Evolutionary conservation across 208 protist genomes (phyloP).

Genomic region (Herpetomonas samuelpessoai): DNA sequence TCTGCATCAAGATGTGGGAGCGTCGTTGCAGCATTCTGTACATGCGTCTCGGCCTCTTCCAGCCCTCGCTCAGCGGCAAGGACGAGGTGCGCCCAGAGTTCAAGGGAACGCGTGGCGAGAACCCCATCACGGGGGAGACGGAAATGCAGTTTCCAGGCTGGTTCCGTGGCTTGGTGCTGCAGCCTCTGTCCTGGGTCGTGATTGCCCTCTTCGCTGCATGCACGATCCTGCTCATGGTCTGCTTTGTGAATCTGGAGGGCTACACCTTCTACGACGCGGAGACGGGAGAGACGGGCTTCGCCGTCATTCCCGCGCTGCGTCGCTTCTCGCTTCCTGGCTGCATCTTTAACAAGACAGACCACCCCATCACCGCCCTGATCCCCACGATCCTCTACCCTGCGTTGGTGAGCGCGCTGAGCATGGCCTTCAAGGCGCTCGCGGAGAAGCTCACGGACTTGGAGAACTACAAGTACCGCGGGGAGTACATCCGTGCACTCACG

Average conservation of each 20-base stretch:
- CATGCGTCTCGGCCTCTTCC: conserved; percentile 42
- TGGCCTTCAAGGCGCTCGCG: conserved; percentile 43
- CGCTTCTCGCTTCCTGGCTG: conserved; percentile 32
- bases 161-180: conserved; percentile 31
- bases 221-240: conserved; percentile 33
- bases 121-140: conserved; percentile 38
- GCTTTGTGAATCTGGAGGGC: conserved; percentile 57
- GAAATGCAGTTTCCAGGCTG: conserved; percentile 44
- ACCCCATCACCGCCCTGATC: conserved; percentile 23
- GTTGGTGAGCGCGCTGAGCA: conserved; percentile 35
- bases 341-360: conserved; percentile 33
- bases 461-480: conserved; percentile 54
- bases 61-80: conserved; percentile 21
- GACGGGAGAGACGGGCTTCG: conserved; percentile 15
- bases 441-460: conserved; percentile 52
- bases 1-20: conserved; percentile 69
- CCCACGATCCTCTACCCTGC: conserved; percentile 40
- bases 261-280: conserved; percentile 26
- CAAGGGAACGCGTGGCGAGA: conserved; percentile 19
- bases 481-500: conserved; percentile 55
- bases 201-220: conserved; percentile 34
- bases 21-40: conserved; percentile 33
- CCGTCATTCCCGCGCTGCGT: conserved; percentile 23
- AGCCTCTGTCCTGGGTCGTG: conserved; percentile 36
- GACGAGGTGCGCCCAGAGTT: conserved; percentile 46